Conservation (phyloP, 139 green algal species). For the Dunaliella sp. region DNA sequence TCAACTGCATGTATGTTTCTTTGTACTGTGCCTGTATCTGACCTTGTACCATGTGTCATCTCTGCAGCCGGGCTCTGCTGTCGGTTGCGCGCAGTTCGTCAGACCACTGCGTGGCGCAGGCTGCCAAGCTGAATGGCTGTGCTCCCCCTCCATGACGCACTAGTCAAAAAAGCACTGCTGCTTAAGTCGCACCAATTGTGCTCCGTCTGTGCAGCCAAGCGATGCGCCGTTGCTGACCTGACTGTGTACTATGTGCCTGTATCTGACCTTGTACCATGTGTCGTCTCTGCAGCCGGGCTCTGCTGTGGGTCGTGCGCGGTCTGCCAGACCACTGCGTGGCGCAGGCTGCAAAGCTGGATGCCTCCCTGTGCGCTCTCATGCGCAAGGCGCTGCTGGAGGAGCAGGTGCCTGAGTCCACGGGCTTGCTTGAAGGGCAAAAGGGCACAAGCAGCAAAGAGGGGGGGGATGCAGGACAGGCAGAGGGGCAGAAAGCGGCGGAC, state of each 20-base stretch:
- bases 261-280: too few relatives aligned
- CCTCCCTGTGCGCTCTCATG: constrained; percentile 42
- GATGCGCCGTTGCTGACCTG: too few relatives aligned
- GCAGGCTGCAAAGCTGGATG: constrained; percentile 54
- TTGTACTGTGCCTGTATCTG: too few relatives aligned
- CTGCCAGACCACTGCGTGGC: constrained; percentile 67
- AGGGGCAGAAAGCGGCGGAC: too few relatives aligned
- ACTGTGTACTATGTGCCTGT: too few relatives aligned
- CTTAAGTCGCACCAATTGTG: too few relatives aligned
- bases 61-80: constrained; percentile 49
- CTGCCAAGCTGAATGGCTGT: constrained; percentile 45
- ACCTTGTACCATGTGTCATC: too few relatives aligned
- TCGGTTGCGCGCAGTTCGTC: constrained; percentile 72
- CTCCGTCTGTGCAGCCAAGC: too few relatives aligned
- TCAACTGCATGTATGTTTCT: background rate
- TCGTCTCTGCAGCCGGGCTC: constrained; percentile 21
- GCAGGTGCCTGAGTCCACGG: too few relatives aligned
- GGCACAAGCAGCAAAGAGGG: background rate
- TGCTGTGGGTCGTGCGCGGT: constrained; percentile 71
- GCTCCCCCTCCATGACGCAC: background rate
- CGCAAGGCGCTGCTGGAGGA: constrained; percentile 33
- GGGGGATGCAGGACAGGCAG: too few relatives aligned
- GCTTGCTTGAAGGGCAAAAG: background rate
- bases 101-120: constrained; percentile 58
- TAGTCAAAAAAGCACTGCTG: background rate